Conservation (phyloP, 352 stramenopile species). For the Pythium insidiosum region DNA sequence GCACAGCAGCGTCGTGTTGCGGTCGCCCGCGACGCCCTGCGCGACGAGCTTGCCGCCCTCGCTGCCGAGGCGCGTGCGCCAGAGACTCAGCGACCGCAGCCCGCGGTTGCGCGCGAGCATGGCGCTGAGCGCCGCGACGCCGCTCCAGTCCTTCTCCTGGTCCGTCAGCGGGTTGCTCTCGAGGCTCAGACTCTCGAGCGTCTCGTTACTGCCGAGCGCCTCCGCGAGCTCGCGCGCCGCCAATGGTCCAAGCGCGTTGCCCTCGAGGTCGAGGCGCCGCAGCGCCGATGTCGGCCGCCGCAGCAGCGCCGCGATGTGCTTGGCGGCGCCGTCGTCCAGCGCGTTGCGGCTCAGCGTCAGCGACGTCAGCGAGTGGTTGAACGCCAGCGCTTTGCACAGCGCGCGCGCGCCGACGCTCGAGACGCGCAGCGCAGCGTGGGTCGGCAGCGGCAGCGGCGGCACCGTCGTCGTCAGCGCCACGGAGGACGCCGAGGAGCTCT, state of each 20-base stretch:
- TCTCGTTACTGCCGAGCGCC: conserved; percentile 42
- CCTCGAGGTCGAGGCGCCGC: conserved; percentile 55
- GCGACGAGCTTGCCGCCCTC: conserved; percentile 64
- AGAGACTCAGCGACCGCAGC: conserved; percentile 64
- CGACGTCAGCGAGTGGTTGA: conserved; percentile 56
- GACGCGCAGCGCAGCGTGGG: conserved; percentile 49
- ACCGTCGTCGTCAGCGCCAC: no score
- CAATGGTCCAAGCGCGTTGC: conserved; percentile 44
- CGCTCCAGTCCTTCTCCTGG: conserved; percentile 70
- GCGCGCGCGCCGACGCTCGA: conserved; percentile 41
- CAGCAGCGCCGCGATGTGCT: conserved; percentile 48
- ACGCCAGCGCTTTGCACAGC: conserved; percentile 59
- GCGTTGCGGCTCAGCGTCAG: conserved; percentile 60
- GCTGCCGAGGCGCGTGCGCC: conserved; percentile 56
- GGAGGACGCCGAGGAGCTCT: no score
- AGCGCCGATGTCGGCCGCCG: conserved; percentile 57
- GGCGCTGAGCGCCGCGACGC: conserved; percentile 34
- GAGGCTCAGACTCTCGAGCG: conserved; percentile 48
- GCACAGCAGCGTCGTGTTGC: conserved; percentile 51
- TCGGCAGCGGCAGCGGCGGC: no score
- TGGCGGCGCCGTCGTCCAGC: conserved; percentile 57
- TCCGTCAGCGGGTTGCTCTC: conserved; percentile 77
- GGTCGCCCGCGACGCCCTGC: conserved; percentile 36
- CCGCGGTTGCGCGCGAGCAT: conserved; percentile 57
- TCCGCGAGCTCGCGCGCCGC: conserved; percentile 45